These are phyloP conservation scores for Cordyceps cateniannulata DNA, from an alignment of 2,329 filamentous ascomycete species.

Conservation along the genomic window DNA sequence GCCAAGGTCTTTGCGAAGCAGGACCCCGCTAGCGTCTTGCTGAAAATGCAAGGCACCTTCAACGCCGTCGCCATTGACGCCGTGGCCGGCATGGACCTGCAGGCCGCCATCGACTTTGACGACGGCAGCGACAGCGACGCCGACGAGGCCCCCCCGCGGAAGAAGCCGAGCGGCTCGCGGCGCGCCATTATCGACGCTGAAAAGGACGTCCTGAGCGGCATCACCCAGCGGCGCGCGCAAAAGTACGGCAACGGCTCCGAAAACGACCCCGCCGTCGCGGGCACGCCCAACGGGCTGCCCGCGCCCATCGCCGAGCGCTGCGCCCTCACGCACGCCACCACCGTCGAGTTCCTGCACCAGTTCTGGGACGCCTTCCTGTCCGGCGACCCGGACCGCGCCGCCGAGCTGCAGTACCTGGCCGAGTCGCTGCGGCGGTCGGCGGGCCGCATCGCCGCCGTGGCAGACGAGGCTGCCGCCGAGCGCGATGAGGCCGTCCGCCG, in stretches of 20 bases:
- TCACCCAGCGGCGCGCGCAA: constrained; percentile 55
- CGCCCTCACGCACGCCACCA: constrained; percentile 76
- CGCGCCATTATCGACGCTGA: constrained; percentile 58
- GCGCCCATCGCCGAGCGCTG: constrained; percentile 52
- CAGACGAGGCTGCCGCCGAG: constrained; percentile 70
- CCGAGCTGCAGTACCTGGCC: constrained; percentile 73
- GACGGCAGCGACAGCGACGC: constrained; percentile 64
- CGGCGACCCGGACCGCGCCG: constrained; percentile 72
- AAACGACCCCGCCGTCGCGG: constrained; percentile 21
- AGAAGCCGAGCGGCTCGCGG: constrained; percentile 61
- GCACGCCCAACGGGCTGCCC: constrained; percentile 48
- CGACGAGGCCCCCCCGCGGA: constrained; percentile 46
- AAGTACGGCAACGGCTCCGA: constrained; percentile 45
- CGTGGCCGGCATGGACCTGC: constrained; percentile 51
- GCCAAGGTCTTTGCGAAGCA: constrained; percentile 58
- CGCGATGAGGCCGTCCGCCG: constrained; percentile 60
- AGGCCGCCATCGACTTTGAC: constrained; percentile 58
- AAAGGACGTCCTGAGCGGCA: constrained; percentile 58
- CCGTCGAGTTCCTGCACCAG: constrained; percentile 91
- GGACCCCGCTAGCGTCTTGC: constrained; percentile 61
- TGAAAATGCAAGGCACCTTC: constrained; percentile 57
- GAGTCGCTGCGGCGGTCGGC: constrained; percentile 74
- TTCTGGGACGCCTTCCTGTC: constrained; percentile 94
- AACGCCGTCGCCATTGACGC: constrained; percentile 41
- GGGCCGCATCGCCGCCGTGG: constrained; percentile 74